Base-by-base conservation (phyloP, 1,284 basidiomycete genomes). In the Trametes sp. region DNA sequence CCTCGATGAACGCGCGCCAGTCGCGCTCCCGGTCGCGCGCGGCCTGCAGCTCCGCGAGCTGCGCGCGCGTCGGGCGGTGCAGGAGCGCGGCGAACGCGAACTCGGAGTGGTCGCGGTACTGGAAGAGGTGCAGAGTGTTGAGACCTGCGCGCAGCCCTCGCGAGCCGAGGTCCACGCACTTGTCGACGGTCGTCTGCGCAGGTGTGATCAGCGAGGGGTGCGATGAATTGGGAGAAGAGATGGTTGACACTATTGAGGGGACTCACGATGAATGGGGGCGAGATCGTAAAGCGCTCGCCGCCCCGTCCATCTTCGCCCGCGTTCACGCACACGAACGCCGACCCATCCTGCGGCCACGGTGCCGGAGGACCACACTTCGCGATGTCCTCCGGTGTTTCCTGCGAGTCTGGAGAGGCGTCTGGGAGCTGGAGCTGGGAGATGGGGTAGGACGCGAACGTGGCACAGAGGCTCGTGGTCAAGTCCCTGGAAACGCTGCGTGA, bases 61-160 rank as follows among this genome's bases (percentile, higher is more conserved):
- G 62, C 14, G 46, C 62, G n/a, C 42, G 42, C 21, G 67, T 68
- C 7, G 67, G 67, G n/a, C 52, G 62, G 55, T 68, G 67, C 1
- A 66, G 44, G 36, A 65, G 38, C 53, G 58, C 57, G 21, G 55
- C 62, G 55, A 68, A 63, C 21, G 63, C 51, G 19, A 56, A 54
- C 31, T 66, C 64, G 4, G 67, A 68, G 54, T 60, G 62, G 55
- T 66, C 67, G 51, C 57, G 54, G 57, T 61, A 62, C 50, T 68
- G 67, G 51, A 57, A 66, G 6, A 68, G 42, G 11, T 49, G 57
- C 42, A 66, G 35, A 14, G 53, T 49, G 57, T 66, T 65, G 14
- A 24, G 35, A n/a, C 59, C 67, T 1, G 61, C 49, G 33, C 33
- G 51, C 33, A 68, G 42, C 9, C 33, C 38, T 45, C 53, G 57